Evolutionary conservation across 1,284 basidiomycete genomes (phyloP).

Genomic region (Ustilago hordei): DNA sequence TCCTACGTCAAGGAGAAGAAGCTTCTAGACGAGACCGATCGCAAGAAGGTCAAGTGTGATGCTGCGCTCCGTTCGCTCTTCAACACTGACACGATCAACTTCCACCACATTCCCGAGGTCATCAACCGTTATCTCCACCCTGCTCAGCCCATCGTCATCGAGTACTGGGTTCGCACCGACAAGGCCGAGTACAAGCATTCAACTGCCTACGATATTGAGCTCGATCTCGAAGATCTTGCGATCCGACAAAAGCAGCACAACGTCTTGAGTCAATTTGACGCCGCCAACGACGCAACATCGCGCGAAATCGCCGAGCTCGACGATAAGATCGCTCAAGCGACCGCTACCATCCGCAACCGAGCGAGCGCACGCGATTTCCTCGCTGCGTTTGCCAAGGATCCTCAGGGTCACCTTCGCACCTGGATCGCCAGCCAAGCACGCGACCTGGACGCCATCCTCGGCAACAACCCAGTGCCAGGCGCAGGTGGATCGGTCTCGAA

Average conservation of each 20-base stretch:
- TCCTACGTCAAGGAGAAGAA: constrained; percentile 88
- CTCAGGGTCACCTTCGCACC: constrained; percentile 83
- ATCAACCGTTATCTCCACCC: constrained; percentile 83
- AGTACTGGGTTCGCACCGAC: constrained; percentile 74
- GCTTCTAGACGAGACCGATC: constrained; percentile 90
- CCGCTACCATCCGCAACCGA: constrained; percentile 80
- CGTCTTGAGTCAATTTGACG: constrained; percentile 79
- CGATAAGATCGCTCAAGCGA: constrained; percentile 75
- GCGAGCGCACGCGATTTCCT: constrained; percentile 89
- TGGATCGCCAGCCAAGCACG: constrained; percentile 92
- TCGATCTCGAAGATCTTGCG: constrained; percentile 85
- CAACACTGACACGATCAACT: constrained; percentile 75
- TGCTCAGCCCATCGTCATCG: constrained; percentile 85
- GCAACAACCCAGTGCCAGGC: constrained; percentile 74
- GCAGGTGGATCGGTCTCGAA: constrained; percentile 74
- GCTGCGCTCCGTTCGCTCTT: constrained; percentile 68
- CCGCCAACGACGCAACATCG: constrained; percentile 74
- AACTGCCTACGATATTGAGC: constrained; percentile 84
- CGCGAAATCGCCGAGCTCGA: constrained; percentile 82
- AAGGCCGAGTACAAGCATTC: constrained; percentile 69
- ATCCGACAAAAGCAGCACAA: constrained; percentile 81
- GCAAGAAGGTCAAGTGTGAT: constrained; percentile 81
- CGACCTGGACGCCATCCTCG: constrained; percentile 85
- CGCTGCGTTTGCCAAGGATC: constrained; percentile 82
- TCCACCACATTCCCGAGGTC: constrained; percentile 86